Percentiles rank a stretch among this genome's conserved stretches.
Conservation (phyloP, 805 yeast genomes). For the Yamadazyma sp. region DNA sequence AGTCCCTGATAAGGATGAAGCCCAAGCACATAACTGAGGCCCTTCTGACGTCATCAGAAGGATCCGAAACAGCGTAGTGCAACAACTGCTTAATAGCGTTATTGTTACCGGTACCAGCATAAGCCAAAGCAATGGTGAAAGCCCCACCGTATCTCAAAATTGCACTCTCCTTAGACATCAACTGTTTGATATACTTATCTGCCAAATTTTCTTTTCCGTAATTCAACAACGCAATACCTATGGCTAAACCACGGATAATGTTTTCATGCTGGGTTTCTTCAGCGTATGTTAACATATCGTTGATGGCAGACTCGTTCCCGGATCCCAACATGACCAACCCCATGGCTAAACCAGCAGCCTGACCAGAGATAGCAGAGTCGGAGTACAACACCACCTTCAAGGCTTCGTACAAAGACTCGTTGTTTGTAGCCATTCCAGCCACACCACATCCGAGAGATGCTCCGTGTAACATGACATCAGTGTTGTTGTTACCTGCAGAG, state of each 20-base stretch:
- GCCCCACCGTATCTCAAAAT: constrained; percentile 95
- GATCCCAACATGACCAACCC: constrained; percentile 95
- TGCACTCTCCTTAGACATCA: constrained; percentile 75
- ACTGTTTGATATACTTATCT: constrained; percentile 60
- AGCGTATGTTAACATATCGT: constrained; percentile 87
- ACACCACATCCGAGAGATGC: constrained; percentile 94
- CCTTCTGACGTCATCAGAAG: constrained; percentile 94
- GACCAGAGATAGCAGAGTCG: constrained; percentile 92
- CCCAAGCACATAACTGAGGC: constrained; percentile 93
- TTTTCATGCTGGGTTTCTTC: constrained; percentile 95
- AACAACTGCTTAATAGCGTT: constrained; percentile 80
- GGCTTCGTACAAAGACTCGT: constrained; percentile 72
- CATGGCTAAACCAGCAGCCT: constrained; percentile 95
- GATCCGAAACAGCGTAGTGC: constrained; percentile 95
- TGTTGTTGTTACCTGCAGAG: constrained; percentile 63
- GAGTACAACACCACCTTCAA: constrained; percentile 80
- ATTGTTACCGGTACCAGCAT: constrained; percentile 94
- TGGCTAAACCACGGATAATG: constrained; percentile 87
- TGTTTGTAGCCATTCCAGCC: constrained; percentile 92
- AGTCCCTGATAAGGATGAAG: constrained; percentile 84
- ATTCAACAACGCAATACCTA: constrained; percentile 83
- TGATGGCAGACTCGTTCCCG: constrained; percentile 62
- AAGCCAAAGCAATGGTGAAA: constrained; percentile 89
- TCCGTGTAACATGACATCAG: constrained; percentile 89
- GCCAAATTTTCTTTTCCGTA: constrained; percentile 86